A percentile compares a stretch with the other conserved stretches of the same genome.
phyloP scores from a whole-genome alignment of 805 yeast genomes.

The Ogataea nonfermentans region DNA sequence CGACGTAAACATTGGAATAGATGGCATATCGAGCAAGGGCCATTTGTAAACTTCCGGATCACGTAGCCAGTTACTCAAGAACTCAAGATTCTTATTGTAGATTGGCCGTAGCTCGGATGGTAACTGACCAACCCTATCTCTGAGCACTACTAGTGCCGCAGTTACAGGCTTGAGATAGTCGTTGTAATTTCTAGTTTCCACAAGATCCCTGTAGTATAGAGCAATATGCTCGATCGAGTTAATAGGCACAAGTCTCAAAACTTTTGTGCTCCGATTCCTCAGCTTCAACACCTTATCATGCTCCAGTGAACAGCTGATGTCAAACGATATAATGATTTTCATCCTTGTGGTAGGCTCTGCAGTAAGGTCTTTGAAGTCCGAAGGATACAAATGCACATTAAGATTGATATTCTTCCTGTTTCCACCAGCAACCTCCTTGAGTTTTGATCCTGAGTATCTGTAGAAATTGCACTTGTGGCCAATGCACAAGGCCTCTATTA shows the following conservation, averaged over 20 bases:
- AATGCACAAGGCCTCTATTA: slow-evolving; percentile 65
- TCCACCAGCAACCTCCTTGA: slow-evolving; percentile 43
- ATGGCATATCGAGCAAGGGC: slow-evolving; percentile 77
- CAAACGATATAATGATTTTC: slow-evolving; percentile 33
- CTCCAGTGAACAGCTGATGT: slow-evolving; percentile 30
- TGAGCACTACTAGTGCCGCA: slow-evolving; percentile 76
- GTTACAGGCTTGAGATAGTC: slow-evolving; percentile 64
- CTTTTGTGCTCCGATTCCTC: slow-evolving; percentile 29
- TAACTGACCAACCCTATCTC: slow-evolving; percentile 78
- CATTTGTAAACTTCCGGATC: slow-evolving; percentile 43
- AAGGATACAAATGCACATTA: slow-evolving; percentile 45
- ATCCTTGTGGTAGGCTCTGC: slow-evolving; percentile 19
- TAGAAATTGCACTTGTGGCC: slow-evolving; percentile 58
- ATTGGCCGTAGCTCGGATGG: slow-evolving; percentile 80
- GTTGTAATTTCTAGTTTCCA: slow-evolving; percentile 33
- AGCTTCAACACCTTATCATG: slow-evolving; percentile 16
- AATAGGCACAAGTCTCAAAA: slow-evolving; percentile 69
- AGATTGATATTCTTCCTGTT: slow-evolving; percentile 25
- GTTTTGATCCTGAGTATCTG: slow-evolving; percentile 60
- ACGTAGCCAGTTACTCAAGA: slow-evolving; percentile 58
- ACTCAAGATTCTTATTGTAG: slow-evolving; percentile 62
- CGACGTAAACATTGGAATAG: slow-evolving; percentile 60
- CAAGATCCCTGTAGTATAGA: slow-evolving; percentile 41
- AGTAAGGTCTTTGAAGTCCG: slow-evolving; percentile 27
- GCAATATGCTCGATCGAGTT: slow-evolving; percentile 84